phyloP scores from a whole-genome alignment of 2,329 filamentous ascomycete genomes.

The Cordyceps pruinosa region DNA sequence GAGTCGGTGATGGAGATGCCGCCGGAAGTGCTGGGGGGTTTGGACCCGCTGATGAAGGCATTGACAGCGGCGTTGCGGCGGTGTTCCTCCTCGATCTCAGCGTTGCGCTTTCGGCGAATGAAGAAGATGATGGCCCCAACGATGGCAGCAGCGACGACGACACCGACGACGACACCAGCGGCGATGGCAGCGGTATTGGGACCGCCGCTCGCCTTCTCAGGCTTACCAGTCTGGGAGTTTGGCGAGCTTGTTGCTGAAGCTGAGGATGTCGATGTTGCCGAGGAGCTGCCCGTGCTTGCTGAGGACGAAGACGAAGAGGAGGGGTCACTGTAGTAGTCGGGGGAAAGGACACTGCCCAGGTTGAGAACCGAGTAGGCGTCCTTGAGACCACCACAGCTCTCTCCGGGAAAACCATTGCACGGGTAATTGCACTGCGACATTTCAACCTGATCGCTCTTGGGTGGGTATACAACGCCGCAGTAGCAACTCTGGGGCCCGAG shows the following conservation, averaged over 20 bases:
- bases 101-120: slow-evolving; percentile 67
- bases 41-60: slow-evolving; percentile 61
- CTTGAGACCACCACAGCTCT: slow-evolving; percentile 50
- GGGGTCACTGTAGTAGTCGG: slow-evolving; percentile 26
- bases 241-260: slow-evolving; percentile 21
- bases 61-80: slow-evolving; percentile 73
- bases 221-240: not conserved
- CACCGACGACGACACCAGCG: slow-evolving; percentile 78
- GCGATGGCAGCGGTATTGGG: slow-evolving; percentile 80
- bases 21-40: slow-evolving; percentile 56
- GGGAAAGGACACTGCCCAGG: slow-evolving; percentile 37
- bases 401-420: slow-evolving; percentile 56
- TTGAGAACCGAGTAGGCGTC: slow-evolving; percentile 42
- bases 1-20: slow-evolving; percentile 70
- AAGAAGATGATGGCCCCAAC: slow-evolving; percentile 66
- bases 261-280: slow-evolving; percentile 17
- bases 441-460: slow-evolving; percentile 43
- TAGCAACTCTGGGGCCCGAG: slow-evolving; percentile 59
- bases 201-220: slow-evolving; percentile 20
- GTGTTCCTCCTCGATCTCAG: slow-evolving; percentile 77
- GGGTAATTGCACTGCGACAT: slow-evolving; percentile 55
- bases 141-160: slow-evolving; percentile 61
- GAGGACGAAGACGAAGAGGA: slow-evolving; percentile 18
- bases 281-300: slow-evolving; percentile 21
- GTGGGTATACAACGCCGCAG: slow-evolving; percentile 65